Evolutionary conservation across 768 basidiomycete species (phyloP).

Genomic region (Pisolithus sp.): DNA sequence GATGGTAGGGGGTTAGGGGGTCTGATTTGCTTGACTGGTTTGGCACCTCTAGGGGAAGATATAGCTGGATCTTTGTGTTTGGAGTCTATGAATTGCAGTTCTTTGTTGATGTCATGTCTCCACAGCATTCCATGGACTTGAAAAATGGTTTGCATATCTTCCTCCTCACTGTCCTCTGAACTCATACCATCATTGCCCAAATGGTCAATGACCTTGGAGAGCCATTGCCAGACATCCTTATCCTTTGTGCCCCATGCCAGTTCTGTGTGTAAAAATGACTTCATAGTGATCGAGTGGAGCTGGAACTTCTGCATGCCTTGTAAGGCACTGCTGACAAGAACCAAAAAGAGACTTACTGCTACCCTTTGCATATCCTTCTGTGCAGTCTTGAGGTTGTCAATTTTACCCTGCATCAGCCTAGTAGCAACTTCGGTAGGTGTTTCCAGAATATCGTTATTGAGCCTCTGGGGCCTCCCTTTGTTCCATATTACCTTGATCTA

Average conservation of each 20-base stretch:
- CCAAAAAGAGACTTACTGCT: neutral
- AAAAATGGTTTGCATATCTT: slow-evolving; percentile 1
- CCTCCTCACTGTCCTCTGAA: slow-evolving; percentile 4
- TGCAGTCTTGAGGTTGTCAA: neutral
- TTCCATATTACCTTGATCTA: neutral
- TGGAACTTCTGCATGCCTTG: neutral
- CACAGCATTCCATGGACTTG: neutral
- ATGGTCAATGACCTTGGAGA: neutral
- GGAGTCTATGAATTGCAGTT: slow-evolving; percentile 4
- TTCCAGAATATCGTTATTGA: neutral
- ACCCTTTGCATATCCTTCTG: neutral
- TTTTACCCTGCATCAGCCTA: neutral
- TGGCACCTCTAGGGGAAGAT: slow-evolving; percentile 1
- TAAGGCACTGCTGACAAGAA: neutral
- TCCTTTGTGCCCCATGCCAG: neutral
- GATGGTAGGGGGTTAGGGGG: neutral
- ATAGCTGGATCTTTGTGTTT: neutral
- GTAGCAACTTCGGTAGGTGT: neutral
- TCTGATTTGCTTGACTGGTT: neutral
- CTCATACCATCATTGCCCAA: slow-evolving; percentile 6
- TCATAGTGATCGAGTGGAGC: neutral
- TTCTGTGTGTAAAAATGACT: neutral
- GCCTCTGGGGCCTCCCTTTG: neutral
- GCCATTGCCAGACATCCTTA: neutral
- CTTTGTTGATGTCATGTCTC: slow-evolving; percentile 3